phyloP scores from a whole-genome alignment of 805 yeast species.

The Candida cerambycidarum region DNA sequence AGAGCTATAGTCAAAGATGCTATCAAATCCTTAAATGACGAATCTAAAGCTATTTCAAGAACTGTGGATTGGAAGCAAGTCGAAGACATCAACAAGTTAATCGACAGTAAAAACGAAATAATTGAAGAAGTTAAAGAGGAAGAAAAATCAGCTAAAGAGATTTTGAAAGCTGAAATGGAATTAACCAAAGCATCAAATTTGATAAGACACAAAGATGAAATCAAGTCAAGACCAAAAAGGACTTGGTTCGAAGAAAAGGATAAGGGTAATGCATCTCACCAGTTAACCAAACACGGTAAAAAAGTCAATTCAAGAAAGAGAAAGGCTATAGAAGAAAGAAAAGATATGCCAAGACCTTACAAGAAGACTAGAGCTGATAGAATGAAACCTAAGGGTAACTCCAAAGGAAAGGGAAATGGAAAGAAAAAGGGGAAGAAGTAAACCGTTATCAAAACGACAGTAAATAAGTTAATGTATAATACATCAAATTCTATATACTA shows the following conservation, averaged over 20 bases:
- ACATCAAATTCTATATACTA: neutral
- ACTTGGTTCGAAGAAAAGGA: constrained; percentile 87
- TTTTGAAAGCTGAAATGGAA: constrained; percentile 88
- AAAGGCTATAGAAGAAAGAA: constrained; percentile 61
- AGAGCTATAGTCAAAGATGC: constrained; percentile 90
- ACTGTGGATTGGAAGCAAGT: constrained; percentile 88
- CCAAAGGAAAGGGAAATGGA: constrained; percentile 22
- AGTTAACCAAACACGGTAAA: constrained; percentile 50
- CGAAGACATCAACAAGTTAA: constrained; percentile 60
- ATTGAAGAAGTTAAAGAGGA: constrained; percentile 80
- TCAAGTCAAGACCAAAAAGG: constrained; percentile 85
- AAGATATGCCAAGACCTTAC: constrained; percentile 59
- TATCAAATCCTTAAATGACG: constrained; percentile 58
- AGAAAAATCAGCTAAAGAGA: constrained; percentile 85
- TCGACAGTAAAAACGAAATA: constrained; percentile 58
- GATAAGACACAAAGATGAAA: constrained; percentile 77
- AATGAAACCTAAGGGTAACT: constrained; percentile 14
- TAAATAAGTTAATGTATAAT: too few species aligned
- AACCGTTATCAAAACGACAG: too few species aligned
- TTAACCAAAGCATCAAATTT: constrained; percentile 81
- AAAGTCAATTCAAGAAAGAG: constrained; percentile 67
- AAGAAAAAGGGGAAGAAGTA: constrained; percentile 4
- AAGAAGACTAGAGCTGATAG: constrained; percentile 82
- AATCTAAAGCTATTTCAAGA: constrained; percentile 72
- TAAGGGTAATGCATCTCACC: constrained; percentile 37